A percentile compares a stretch with the other conserved stretches of the same genome.
Evolutionary conservation across 345 rosid species (phyloP).

Genomic region (Pugionium dolabratum): DNA sequence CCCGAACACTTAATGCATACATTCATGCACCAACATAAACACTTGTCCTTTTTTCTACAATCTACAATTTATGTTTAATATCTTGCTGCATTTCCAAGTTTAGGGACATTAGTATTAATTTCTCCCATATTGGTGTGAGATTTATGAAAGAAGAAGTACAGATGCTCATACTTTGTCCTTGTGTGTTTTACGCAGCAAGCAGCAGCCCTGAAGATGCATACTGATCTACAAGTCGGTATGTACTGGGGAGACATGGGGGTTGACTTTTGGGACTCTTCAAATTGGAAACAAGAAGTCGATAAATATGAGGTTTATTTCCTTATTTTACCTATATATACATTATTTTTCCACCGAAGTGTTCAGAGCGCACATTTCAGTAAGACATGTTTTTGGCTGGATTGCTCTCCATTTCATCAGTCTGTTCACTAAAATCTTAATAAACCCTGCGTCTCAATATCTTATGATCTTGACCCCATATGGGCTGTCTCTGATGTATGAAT

Average conservation of each 20-base stretch:
- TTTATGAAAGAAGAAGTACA: slow-evolving; percentile 2
- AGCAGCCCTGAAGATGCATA: slow-evolving; percentile 58
- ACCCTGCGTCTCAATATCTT: background rate
- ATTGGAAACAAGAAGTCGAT: slow-evolving; percentile 58
- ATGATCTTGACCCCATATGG: background rate
- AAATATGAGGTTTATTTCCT: slow-evolving; percentile 60
- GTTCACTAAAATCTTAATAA: background rate
- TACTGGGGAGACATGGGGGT: slow-evolving; percentile 87
- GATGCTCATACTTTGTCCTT: slow-evolving; percentile 6
- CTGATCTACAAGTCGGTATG: slow-evolving; percentile 70
- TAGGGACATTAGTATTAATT: background rate
- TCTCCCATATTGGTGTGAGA: background rate
- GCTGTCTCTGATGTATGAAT: background rate
- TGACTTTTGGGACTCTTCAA: slow-evolving; percentile 63
- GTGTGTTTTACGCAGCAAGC: slow-evolving; percentile 64
- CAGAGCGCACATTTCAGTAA: background rate
- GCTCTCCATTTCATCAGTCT: slow-evolving; percentile 8
- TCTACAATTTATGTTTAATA: background rate
- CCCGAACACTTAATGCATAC: background rate
- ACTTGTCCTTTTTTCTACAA: background rate
- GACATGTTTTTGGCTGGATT: background rate
- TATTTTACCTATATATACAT: background rate
- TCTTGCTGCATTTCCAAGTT: slow-evolving; percentile 5
- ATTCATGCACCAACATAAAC: background rate
- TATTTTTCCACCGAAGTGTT: background rate